Evolutionary conservation across 2,329 filamentous ascomycete species (phyloP).

Genomic region (Didymella glomerata): DNA sequence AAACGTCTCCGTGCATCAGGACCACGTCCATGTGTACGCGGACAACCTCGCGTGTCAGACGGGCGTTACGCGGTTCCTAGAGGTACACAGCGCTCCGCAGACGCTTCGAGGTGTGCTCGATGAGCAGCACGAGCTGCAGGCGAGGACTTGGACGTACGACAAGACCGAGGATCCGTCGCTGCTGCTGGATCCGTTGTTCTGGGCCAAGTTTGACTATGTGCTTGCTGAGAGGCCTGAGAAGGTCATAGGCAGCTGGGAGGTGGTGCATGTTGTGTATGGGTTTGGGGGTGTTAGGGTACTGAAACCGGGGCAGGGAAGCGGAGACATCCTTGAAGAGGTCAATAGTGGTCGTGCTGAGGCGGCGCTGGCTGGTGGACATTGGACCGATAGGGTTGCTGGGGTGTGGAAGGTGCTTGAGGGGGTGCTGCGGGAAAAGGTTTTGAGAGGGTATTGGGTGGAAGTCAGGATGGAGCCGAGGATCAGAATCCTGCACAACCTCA

Average conservation of each 20-base stretch:
- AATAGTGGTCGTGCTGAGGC: slow-evolving; percentile 27
- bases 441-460: slow-evolving; percentile 64
- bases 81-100: slow-evolving; percentile 41
- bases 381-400: slow-evolving; percentile 31
- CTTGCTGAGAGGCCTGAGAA: slow-evolving; percentile 61
- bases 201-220: slow-evolving; percentile 67
- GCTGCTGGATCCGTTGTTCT: slow-evolving; percentile 62
- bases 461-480: slow-evolving; percentile 63
- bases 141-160: slow-evolving; percentile 63
- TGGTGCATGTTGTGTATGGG: slow-evolving; percentile 59
- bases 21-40: slow-evolving; percentile 58
- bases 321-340: slow-evolving; percentile 25
- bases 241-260: slow-evolving; percentile 62
- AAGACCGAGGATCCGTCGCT: slow-evolving; percentile 63
- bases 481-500: slow-evolving; percentile 57
- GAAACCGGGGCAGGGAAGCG: slow-evolving; percentile 52
- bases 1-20: slow-evolving; percentile 25
- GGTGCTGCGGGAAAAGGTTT: slow-evolving; percentile 47
- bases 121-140: slow-evolving; percentile 27
- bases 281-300: slow-evolving; percentile 62
- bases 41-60: slow-evolving; percentile 71
- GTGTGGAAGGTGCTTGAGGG: slow-evolving; percentile 45
- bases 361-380: slow-evolving; percentile 25
- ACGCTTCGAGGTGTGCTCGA: slow-evolving; percentile 40
- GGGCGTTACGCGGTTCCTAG: slow-evolving; percentile 68